Percentiles rank a stretch among this genome's conserved stretches.
Conservation (phyloP, 2,329 filamentous ascomycete species). For the Parastagonospora avenae region DNA sequence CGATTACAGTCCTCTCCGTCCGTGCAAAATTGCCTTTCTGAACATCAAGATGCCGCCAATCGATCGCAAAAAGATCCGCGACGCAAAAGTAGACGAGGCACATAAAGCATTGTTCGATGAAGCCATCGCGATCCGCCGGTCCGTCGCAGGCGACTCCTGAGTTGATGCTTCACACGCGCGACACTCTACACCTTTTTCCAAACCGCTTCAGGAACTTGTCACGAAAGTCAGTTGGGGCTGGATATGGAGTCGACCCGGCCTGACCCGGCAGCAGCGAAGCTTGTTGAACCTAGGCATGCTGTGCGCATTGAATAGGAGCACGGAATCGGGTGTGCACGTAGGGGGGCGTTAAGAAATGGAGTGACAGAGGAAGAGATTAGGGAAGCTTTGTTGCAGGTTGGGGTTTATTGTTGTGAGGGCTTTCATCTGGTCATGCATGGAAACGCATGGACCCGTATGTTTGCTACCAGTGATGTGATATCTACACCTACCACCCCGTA, state of each 20-base stretch:
- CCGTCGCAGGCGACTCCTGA: slow-evolving; percentile 57
- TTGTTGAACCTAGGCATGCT: slow-evolving; percentile 68
- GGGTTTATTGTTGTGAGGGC: slow-evolving; percentile 21
- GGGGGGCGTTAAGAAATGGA: slow-evolving; percentile 65
- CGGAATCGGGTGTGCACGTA: slow-evolving; percentile 63
- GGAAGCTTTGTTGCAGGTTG: slow-evolving; percentile 53
- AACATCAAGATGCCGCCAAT: background rate
- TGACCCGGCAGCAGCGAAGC: slow-evolving; percentile 47
- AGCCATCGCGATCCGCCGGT: slow-evolving; percentile 18
- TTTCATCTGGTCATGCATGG: background rate
- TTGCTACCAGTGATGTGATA: background rate
- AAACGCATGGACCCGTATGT: background rate
- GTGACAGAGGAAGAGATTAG: slow-evolving; percentile 64
- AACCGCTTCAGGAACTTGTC: slow-evolving; percentile 62
- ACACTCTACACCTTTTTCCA: slow-evolving; percentile 59
- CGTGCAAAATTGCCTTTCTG: background rate
- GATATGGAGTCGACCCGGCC: slow-evolving; percentile 63
- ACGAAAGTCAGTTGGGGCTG: slow-evolving; percentile 66
- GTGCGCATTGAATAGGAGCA: slow-evolving; percentile 60
- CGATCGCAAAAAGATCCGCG: slow-evolving; percentile 3
- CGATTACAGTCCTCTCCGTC: background rate
- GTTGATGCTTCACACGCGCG: slow-evolving; percentile 60
- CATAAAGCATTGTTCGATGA: slow-evolving; percentile 20
- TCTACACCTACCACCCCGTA: background rate
- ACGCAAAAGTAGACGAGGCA: slow-evolving; percentile 7